Conservation (phyloP, 106 monocot species). For the Dioscorea alata region DNA sequence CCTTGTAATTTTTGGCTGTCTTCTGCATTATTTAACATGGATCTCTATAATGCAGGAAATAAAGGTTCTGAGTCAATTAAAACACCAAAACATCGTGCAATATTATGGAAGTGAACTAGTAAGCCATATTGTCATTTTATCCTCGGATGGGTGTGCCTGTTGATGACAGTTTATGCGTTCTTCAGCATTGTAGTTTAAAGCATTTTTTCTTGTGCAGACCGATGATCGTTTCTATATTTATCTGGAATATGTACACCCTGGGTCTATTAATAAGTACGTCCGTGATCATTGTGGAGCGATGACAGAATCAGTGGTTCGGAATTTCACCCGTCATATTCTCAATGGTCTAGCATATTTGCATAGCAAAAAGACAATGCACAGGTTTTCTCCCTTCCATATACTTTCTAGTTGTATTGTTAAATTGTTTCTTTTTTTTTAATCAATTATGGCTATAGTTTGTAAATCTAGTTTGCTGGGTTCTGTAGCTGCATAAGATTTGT, state of each 20-base stretch:
- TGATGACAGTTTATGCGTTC: not conserved
- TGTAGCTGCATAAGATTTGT: too few species aligned
- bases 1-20: too few species aligned
- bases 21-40: not conserved
- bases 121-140: conserved; percentile 18
- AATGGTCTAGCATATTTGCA: conserved; percentile 82
- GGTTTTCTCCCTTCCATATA: conserved; percentile 32
- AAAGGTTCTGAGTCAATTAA: conserved; percentile 81
- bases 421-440: too few species aligned
- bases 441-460: too few species aligned
- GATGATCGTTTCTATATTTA: conserved; percentile 83
- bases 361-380: conserved; percentile 69
- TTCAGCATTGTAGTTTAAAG: conserved; percentile 3
- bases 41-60: conserved; percentile 70
- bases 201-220: conserved; percentile 37
- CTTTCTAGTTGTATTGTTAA: not conserved
- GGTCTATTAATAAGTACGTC: conserved; percentile 89
- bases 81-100: conserved; percentile 94
- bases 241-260: conserved; percentile 90
- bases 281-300: conserved; percentile 77
- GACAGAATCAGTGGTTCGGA: conserved; percentile 96
- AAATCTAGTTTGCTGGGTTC: too few species aligned
- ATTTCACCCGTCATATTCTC: conserved; percentile 95
- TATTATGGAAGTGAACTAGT: conserved; percentile 96
- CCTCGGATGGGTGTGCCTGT: not conserved